These are phyloP conservation scores for Teunomyces atbi DNA, from an alignment of 805 yeast genomes.

Conservation along the genomic window DNA sequence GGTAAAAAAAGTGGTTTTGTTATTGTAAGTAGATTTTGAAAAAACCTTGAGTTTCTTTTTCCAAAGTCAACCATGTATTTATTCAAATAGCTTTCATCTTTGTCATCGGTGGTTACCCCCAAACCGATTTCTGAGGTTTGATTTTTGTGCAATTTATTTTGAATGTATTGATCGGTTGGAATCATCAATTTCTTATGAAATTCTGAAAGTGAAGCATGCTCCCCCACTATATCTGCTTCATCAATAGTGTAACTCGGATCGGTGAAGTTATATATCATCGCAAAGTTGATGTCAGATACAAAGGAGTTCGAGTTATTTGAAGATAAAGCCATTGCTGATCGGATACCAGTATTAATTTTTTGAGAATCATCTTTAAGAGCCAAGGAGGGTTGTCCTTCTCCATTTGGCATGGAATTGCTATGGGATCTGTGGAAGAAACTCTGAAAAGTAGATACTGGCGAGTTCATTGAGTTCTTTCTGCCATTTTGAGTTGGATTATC, in stretches of 20 bases:
- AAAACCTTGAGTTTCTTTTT: slow-evolving; percentile 17
- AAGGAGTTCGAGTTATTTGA: slow-evolving; percentile 35
- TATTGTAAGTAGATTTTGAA: slow-evolving; percentile 15
- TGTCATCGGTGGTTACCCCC: slow-evolving; percentile 16
- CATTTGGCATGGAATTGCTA: slow-evolving; percentile 11
- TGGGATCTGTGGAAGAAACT: slow-evolving; percentile 32
- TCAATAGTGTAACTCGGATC: slow-evolving; percentile 29
- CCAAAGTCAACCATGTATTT: slow-evolving; percentile 19
- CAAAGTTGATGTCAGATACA: slow-evolving; percentile 29
- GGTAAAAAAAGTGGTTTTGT: slow-evolving; percentile 25
- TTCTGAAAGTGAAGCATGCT: slow-evolving; percentile 22
- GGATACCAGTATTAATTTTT: slow-evolving; percentile 10
- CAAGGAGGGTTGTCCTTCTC: slow-evolving; percentile 6
- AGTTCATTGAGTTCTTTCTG: slow-evolving; percentile 25
- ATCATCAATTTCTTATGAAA: slow-evolving; percentile 29
- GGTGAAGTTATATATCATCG: slow-evolving; percentile 33
- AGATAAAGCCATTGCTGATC: slow-evolving; percentile 27
- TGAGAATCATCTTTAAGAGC: slow-evolving; percentile 1
- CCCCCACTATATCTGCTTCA: slow-evolving; percentile 18
- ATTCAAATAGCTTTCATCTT: slow-evolving; percentile 11
- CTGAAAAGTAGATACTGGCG: slow-evolving; percentile 34
- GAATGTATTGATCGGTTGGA: slow-evolving; percentile 37
- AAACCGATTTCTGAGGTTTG: slow-evolving; percentile 17
- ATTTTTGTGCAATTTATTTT: slow-evolving; percentile 17
- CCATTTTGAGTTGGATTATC: slow-evolving; percentile 10